Evolutionary conservation across 306 rosid genomes (phyloP), one percentile per base, ranked within the genome.

Genomic region (Malus sylvestris): DNA sequence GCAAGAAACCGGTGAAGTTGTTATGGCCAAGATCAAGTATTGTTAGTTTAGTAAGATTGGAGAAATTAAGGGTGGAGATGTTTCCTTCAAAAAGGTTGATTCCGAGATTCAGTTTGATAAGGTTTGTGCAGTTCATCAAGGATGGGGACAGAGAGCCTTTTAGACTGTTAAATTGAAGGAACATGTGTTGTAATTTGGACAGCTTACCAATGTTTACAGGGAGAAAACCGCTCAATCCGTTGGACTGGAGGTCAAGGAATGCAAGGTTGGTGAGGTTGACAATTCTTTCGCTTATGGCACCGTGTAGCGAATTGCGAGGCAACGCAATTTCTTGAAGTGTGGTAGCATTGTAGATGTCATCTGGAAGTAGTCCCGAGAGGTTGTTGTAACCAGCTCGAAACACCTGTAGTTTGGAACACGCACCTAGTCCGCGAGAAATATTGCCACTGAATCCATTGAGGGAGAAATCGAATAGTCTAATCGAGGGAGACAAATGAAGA

Each of bases 401-500:
- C 40, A 65, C 25, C 32, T 79, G 6, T 29, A 79, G 62, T 44
- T 73, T 51, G 58, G 77, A 79, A 79, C 73, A 72, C 0, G n/a
- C 40, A 4, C 68, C 68, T 63, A 63, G 13, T 79, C 73, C 67
- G 4, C 1, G 6, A 33, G 67, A 18, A 13, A 79, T 19, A 22
- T 13, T 58, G 22, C 60, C 82, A 35, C 8, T 5, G 49, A 62
- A 63, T 12, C 65, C 11, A 64, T 79, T 79, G 10, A 3, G 8
- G 40, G 77, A 72, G 22, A 62, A 62, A 62, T 62, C 67, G 20
- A 62, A 30, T 10, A 62, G 5, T 13, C n/a, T 29, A 14, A 62
- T 62, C 10, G 7, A 15, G 67, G 67, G 42, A 29, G 67, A 62
- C 29, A 38, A 62, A 62, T 29, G 67, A 30, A 7, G 67, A 29